phyloP scores from a whole-genome alignment of 73 alveolate species.

The Uronychia binucleata region DNA sequence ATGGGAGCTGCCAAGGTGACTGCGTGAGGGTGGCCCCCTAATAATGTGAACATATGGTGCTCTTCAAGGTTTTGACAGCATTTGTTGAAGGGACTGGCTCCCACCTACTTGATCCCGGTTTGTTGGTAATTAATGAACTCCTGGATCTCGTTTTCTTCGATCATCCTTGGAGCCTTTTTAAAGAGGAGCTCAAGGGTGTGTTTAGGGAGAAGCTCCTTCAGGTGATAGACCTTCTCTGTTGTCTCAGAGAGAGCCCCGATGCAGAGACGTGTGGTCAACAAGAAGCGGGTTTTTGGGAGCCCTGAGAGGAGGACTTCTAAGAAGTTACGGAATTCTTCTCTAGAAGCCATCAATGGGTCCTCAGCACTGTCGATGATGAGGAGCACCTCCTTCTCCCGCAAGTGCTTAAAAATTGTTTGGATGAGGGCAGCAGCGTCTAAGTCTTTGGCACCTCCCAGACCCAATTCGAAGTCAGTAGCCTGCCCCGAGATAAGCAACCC shows the following conservation, averaged over 20 bases:
- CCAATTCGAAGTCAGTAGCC: background rate
- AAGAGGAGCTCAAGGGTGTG: conserved; percentile 27
- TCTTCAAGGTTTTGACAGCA: conserved; percentile 12
- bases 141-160: conserved; percentile 42
- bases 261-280: conserved; percentile 15
- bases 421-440: conserved; percentile 4
- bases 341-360: conserved; percentile 12
- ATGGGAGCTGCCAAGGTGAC: conserved; percentile 46
- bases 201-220: conserved; percentile 23
- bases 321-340: conserved; percentile 17
- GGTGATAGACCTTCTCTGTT: conserved; percentile 30
- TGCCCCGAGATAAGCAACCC: background rate
- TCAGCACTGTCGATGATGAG: conserved; percentile 55
- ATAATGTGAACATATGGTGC: conserved; percentile 31
- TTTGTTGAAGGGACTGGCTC: background rate
- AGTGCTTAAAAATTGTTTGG: conserved; percentile 7
- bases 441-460: conserved; percentile 1
- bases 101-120: background rate
- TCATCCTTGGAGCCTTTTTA: conserved; percentile 39
- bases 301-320: conserved; percentile 6
- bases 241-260: conserved; percentile 20
- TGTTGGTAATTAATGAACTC: conserved; percentile 35
- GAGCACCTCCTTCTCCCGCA: conserved; percentile 40
- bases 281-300: conserved; percentile 4
- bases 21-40: conserved; percentile 64